Base-by-base conservation (phyloP, 1,284 basidiomycete genomes). In the Meira nashicola region DNA sequence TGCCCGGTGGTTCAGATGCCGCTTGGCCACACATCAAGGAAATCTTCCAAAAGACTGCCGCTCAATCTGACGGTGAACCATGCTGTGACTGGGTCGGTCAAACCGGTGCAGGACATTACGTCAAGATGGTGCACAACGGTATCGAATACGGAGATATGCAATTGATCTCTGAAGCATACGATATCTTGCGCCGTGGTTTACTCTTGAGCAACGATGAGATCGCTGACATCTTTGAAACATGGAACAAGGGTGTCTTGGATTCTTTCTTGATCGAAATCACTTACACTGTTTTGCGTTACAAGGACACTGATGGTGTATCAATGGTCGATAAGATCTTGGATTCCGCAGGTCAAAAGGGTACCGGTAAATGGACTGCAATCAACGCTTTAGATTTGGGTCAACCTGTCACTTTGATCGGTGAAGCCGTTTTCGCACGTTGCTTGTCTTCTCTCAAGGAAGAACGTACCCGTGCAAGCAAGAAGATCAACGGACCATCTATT, bases 71-170 rank as follows among this genome's bases (percentile, higher is more conserved):
- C 61, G 92, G 92, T 68, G 90, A 93, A 80, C 92, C 95, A 54
- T 98, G 95, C 85, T 97, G 94, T 81, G 95, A 98, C 83, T 99
- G 95, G 95, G 93, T 99, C 78, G 95, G 95, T 58, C 88, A 91
- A 80, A 89, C 86, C 66, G 95, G 94, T 71, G 85, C 92, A 47
- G 90, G 92, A 50, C 91, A 93, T 84, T 94, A 92, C 80, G 89
- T 93, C 80, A 96, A 95, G 85, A 93, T 97, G 94, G 95, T 98
- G 66, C 95, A 96, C 85, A 96, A 96, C 77, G 92, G 90, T 87
- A 82, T 80, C 65, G 73, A 77, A 66, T 99, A 98, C 81, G 95
- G 95, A 82, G 95, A 99, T 83, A 99, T 99, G 95, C 95, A 98
- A 82, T 84, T 98, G 79, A 98, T 99, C 75, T 90, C 92, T 70